Percentiles rank a stretch among this genome's conserved stretches.
These are phyloP conservation scores for Ophiognomonia clavigignenti-juglandacearum DNA, from an alignment of 2,329 filamentous ascomycete species.

Conservation along the genomic window DNA sequence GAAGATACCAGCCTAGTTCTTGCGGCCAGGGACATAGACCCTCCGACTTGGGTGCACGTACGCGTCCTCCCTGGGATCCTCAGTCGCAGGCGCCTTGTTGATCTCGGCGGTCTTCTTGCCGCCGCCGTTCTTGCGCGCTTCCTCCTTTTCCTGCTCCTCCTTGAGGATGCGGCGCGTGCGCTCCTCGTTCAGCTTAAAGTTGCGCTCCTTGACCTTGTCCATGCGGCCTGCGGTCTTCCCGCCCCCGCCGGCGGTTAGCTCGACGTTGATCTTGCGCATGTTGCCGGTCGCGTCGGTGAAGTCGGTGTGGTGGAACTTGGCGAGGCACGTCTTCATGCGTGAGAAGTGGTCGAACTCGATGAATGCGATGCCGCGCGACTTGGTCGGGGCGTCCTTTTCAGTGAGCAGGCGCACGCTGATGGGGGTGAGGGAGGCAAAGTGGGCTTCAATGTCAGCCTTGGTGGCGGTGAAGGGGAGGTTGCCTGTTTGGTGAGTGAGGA, in stretches of 20 bases:
- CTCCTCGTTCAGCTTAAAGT: conserved; percentile 73
- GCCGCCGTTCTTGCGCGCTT: conserved; percentile 10
- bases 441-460: conserved; percentile 59
- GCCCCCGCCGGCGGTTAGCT: conserved; percentile 84
- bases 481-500: conserved; percentile 43
- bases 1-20: neutral
- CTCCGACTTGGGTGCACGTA: conserved; percentile 50
- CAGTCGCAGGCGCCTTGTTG: conserved; percentile 21
- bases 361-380: conserved; percentile 62
- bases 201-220: conserved; percentile 79
- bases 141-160: conserved; percentile 34
- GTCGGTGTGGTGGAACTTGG: conserved; percentile 80
- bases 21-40: conserved; percentile 19
- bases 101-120: conserved; percentile 23
- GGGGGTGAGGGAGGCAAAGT: conserved; percentile 75
- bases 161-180: conserved; percentile 42
- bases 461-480: conserved; percentile 88
- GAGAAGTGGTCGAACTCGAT: conserved; percentile 84
- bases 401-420: conserved; percentile 68
- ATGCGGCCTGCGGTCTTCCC: conserved; percentile 71
- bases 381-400: conserved; percentile 40
- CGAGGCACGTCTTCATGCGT: conserved; percentile 88
- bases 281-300: conserved; percentile 54
- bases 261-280: conserved; percentile 81
- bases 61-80: conserved; percentile 25